Percentiles rank a stretch among this genome's conserved stretches.
Evolutionary conservation across 306 rosid genomes (phyloP).

Genomic region (Cicer arietinum): DNA sequence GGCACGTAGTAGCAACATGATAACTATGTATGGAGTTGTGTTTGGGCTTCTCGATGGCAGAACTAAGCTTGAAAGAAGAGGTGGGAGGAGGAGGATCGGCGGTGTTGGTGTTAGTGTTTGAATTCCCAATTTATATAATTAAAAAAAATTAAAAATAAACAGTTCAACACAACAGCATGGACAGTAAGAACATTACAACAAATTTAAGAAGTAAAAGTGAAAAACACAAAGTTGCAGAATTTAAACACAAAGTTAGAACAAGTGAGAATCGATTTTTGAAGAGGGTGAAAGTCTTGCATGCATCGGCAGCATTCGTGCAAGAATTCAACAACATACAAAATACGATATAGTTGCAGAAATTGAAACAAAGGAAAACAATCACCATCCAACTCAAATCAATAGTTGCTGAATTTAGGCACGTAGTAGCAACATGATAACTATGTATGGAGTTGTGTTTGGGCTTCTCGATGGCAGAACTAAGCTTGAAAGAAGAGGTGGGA

Average conservation of each 20-base stretch:
- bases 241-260: background rate
- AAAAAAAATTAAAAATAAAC: background rate
- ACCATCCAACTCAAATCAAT: background rate
- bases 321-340: background rate
- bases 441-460: too few species aligned
- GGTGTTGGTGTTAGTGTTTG: too few species aligned
- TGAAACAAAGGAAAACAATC: background rate
- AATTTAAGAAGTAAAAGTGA: background rate
- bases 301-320: constrained; percentile 8
- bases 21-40: too few species aligned
- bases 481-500: constrained; percentile 46
- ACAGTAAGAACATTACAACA: background rate
- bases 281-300: background rate
- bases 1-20: background rate
- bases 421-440: background rate
- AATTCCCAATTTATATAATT: background rate
- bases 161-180: background rate
- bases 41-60: too few species aligned
- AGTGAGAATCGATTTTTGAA: background rate
- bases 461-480: constrained; percentile 52
- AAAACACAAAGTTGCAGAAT: background rate
- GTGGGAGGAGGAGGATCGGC: too few species aligned
- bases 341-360: background rate
- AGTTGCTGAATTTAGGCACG: background rate
- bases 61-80: too few species aligned